Evolutionary conservation across 495 filamentous ascomycete species (phyloP), one percentile per base, ranked within the genome.

Genomic region (Hypoxylon rickii): DNA sequence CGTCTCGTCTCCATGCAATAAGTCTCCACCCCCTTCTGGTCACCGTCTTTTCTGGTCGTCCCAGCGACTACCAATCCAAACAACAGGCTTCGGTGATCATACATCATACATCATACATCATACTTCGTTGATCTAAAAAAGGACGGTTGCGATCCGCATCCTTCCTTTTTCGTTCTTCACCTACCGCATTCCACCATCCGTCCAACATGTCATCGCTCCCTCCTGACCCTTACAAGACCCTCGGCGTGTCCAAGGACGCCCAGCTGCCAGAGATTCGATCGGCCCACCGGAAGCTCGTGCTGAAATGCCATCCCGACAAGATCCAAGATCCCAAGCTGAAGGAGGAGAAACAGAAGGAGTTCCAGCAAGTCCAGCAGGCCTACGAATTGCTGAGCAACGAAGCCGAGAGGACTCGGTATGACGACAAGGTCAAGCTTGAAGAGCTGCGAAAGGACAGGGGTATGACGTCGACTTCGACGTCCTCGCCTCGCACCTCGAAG

Each of bases 231-330:
- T 98, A 97, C 80, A 83, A 80, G 47, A 76, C 83, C 12, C 82
- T 98, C 32, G 89, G 90, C 37, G 80, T 98, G 37, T 62, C 86
- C 33, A 88, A 85, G 65, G 83, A 89, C 69, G 90, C 90, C 33
- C 80, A 87, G 43, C 71, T 87, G 16, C 63, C 85, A 18, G 83
- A 86, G 52, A 93, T 98, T 68, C 86, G 90, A 55, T 76, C 80
- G 39, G 86, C 90, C 13, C 88, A 97, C 76, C 88, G 90, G 55
- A 97, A 96, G 73, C 87, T 96, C 18, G 92, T 90, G 45, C 83
- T 97, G 50, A 91, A 90, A 74, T 92, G 86, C 68, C 94, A 98
- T 68, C 94, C 94, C 24, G 94, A 98, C 79, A 97, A 97, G 76
- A 83, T 97, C 42, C 83, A 90, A 63, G 76, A 78, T 37, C 88